Percentiles rank a stretch among this genome's conserved stretches.
These are phyloP conservation scores for Candida pseudofarinosa DNA, from an alignment of 805 yeast species.

Conservation along the genomic window DNA sequence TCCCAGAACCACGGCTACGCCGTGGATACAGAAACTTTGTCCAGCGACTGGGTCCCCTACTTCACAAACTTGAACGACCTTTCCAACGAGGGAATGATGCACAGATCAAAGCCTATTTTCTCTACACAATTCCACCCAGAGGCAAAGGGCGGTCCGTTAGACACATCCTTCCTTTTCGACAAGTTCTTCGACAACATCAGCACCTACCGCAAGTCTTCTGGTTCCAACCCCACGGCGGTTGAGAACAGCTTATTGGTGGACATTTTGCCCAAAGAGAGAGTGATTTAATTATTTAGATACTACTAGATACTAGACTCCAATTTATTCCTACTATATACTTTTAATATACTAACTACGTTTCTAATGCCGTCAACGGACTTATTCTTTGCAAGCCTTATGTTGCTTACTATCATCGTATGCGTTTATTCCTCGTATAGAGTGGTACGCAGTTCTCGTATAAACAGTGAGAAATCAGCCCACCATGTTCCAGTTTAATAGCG, in stretches of 20 bases:
- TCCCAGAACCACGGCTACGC: slow-evolving; percentile 99
- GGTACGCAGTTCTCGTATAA: no score
- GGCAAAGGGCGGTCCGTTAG: slow-evolving; percentile 98
- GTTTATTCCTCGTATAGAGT: no score
- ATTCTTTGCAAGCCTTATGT: no score
- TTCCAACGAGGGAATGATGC: slow-evolving; percentile 97
- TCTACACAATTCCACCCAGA: slow-evolving; percentile 99
- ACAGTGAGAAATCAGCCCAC: no score
- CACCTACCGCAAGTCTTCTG: slow-evolving; percentile 40
- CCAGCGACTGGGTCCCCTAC: slow-evolving; percentile 72
- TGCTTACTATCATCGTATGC: no score
- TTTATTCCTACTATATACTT: no score
- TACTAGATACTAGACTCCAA: no score
- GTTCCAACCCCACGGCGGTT: slow-evolving; percentile 41
- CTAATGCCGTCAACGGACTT: no score
- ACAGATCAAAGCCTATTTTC: slow-evolving; percentile 80
- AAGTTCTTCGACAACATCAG: slow-evolving; percentile 73
- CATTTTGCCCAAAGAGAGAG: slow-evolving; percentile 64
- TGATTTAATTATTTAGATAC: slow-evolving; percentile 31
- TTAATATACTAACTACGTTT: no score
- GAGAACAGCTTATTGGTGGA: slow-evolving; percentile 52
- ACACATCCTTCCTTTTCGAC: slow-evolving; percentile 87
- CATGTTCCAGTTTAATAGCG: no score
- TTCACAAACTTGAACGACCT: slow-evolving; percentile 92
- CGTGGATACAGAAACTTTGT: slow-evolving; percentile 77